Percentiles rank a stretch among this genome's conserved stretches.
Evolutionary conservation across 805 yeast species (phyloP).

Genomic region (Henningerozyma blattae): DNA sequence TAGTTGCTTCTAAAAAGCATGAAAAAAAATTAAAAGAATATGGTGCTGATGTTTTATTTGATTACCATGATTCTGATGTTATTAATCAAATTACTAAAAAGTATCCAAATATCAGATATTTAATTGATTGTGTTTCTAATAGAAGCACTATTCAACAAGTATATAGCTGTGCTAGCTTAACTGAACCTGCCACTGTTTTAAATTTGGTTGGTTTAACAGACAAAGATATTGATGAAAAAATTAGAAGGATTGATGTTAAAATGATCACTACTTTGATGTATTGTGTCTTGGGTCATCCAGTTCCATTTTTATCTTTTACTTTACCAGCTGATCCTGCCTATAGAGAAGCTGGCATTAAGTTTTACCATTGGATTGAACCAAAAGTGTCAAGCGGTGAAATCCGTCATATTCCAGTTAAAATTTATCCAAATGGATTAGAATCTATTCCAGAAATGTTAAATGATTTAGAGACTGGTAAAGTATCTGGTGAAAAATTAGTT

Average conservation of each 20-base stretch:
- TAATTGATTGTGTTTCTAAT: conserved; percentile 25
- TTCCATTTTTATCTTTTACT: conserved; percentile 17
- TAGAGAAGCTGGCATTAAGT: conserved; percentile 15
- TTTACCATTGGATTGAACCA: conserved; percentile 18
- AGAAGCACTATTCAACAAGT: conserved; percentile 20
- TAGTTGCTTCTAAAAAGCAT: conserved; percentile 38
- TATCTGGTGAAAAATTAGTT: conserved; percentile 22
- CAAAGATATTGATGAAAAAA: conserved; percentile 16
- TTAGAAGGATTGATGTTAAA: conserved; percentile 24
- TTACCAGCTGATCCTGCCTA: conserved; percentile 17
- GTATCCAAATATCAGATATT: conserved; percentile 20
- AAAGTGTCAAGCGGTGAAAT: conserved; percentile 15
- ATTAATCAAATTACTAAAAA: conserved; percentile 28
- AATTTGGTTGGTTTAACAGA: conserved; percentile 20
- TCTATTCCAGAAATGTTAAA: conserved; percentile 15
- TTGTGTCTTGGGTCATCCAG: conserved; percentile 26
- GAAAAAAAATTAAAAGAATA: conserved; percentile 26
- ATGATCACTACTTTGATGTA: conserved; percentile 28
- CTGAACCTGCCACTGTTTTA: conserved; percentile 25
- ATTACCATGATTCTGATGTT: conserved; percentile 35
- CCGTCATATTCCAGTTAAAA: conserved; percentile 23
- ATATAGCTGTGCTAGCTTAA: conserved; percentile 25
- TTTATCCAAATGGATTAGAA: conserved; percentile 21
- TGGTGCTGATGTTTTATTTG: conserved; percentile 42
- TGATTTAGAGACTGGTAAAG: conserved; percentile 16